A percentile compares a stretch with the other conserved stretches of the same genome.
These are phyloP conservation scores for Arthrobotrys iridis DNA, from an alignment of 2,329 filamentous ascomycete species.

Conservation along the genomic window DNA sequence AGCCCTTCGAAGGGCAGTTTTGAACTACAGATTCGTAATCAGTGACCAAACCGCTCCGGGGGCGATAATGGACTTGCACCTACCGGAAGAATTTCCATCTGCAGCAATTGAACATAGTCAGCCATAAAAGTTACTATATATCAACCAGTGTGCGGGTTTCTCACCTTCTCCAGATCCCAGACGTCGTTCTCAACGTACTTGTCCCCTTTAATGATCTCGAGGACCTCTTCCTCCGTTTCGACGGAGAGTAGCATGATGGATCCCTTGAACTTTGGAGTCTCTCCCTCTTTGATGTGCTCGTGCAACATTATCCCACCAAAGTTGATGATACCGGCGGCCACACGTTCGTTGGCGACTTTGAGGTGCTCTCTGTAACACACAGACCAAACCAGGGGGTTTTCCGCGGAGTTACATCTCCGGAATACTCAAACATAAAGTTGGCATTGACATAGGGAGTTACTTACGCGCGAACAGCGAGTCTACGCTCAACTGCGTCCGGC, in stretches of 20 bases:
- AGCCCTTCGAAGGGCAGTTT: slow-evolving; percentile 38
- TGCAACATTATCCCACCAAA: slow-evolving; percentile 49
- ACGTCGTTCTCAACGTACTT: slow-evolving; percentile 48
- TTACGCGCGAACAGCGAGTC: slow-evolving; percentile 43
- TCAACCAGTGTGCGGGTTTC: no score
- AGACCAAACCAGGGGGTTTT: not conserved
- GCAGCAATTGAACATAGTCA: not conserved
- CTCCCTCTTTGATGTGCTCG: slow-evolving; percentile 45
- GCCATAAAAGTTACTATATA: not conserved
- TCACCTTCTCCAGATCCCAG: slow-evolving; percentile 51
- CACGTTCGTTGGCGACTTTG: slow-evolving; percentile 26
- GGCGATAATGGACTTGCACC: not conserved
- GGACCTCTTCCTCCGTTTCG: slow-evolving; percentile 34
- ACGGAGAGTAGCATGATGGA: slow-evolving; percentile 39
- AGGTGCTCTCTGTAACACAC: slow-evolving; percentile 28
- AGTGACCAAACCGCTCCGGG: not conserved
- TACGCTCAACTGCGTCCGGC: slow-evolving; percentile 38
- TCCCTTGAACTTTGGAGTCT: slow-evolving; percentile 47
- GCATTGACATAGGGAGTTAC: not conserved
- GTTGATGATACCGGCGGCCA: slow-evolving; percentile 24
- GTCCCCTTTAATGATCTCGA: slow-evolving; percentile 46
- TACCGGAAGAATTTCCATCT: slow-evolving; percentile 47
- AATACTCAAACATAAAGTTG: not conserved
- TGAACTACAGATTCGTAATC: slow-evolving; percentile 19
- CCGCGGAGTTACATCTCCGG: not conserved